A percentile compares a stretch with the other conserved stretches of the same genome.
Conservation (phyloP, 2,329 filamentous ascomycete species). For the Bipolaris oryzae region DNA sequence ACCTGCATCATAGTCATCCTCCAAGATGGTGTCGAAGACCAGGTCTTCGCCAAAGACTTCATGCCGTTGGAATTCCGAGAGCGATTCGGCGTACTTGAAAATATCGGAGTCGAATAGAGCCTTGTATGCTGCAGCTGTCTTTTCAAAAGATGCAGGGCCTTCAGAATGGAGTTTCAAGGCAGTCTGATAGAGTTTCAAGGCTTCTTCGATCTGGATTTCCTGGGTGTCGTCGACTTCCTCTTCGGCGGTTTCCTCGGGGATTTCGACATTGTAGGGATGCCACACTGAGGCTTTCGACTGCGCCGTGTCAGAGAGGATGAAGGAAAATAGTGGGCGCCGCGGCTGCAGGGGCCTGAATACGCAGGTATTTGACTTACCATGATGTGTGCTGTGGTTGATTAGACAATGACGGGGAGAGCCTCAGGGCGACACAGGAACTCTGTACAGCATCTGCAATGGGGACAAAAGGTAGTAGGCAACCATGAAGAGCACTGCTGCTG, state of each 20-base stretch:
- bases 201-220: slow-evolving; percentile 96
- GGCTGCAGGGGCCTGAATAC: neutral
- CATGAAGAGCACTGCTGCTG: slow-evolving; percentile 4
- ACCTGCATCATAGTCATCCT: slow-evolving; percentile 47
- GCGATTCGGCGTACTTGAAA: slow-evolving; percentile 86
- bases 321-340: neutral
- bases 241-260: slow-evolving; percentile 85
- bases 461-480: slow-evolving; percentile 8
- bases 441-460: slow-evolving; percentile 18
- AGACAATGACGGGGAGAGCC: slow-evolving; percentile 8
- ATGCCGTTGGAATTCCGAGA: slow-evolving; percentile 80
- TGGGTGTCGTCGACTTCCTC: slow-evolving; percentile 94
- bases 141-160: slow-evolving; percentile 74
- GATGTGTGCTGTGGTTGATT: slow-evolving; percentile 13
- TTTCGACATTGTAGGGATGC: slow-evolving; percentile 90
- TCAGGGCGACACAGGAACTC: slow-evolving; percentile 5
- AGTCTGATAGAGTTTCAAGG: slow-evolving; percentile 89
- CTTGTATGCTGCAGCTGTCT: slow-evolving; percentile 81
- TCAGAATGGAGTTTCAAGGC: slow-evolving; percentile 91
- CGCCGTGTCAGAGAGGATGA: slow-evolving; percentile 11
- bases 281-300: slow-evolving; percentile 60
- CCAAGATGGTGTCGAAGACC: slow-evolving; percentile 51
- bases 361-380: slow-evolving; percentile 28
- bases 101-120: slow-evolving; percentile 90
- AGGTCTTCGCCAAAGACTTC: slow-evolving; percentile 57